These are phyloP conservation scores for Daldinia eschscholtzii DNA, from an alignment of 2,329 filamentous ascomycete species.

Conservation along the genomic window DNA sequence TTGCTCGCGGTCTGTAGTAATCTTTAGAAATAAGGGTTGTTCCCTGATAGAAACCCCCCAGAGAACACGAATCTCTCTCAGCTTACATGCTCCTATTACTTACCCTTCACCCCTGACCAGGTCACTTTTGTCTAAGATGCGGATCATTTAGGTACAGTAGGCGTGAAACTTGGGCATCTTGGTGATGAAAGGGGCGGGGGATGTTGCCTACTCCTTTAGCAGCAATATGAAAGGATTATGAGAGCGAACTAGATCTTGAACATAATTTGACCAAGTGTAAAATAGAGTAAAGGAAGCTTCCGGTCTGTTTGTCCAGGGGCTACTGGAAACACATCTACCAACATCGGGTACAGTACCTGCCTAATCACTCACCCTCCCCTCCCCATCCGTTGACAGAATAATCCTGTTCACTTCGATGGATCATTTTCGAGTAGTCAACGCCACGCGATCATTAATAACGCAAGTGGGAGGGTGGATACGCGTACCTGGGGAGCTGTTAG, in stretches of 20 bases:
- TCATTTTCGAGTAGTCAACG: not conserved
- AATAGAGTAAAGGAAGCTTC: not conserved
- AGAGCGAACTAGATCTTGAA: not conserved
- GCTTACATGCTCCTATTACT: not conserved
- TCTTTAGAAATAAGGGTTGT: not conserved
- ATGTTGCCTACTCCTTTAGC: not conserved
- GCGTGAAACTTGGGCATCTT: not conserved
- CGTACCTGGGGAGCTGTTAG: constrained; percentile 2
- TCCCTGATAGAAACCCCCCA: not conserved
- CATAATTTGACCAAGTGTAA: not conserved
- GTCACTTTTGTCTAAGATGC: not conserved
- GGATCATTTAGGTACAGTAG: not conserved
- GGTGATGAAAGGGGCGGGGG: too few relatives aligned
- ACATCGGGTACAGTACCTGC: not conserved
- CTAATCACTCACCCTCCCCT: not conserved
- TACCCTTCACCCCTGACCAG: not conserved
- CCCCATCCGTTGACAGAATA: not conserved
- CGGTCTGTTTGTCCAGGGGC: not conserved
- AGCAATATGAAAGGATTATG: not conserved
- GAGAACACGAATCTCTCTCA: not conserved
- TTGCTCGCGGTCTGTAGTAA: not conserved
- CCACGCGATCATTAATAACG: constrained; percentile 15
- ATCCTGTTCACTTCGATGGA: not conserved
- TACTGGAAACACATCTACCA: too few relatives aligned
- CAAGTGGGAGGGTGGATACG: constrained; percentile 1